Conservation (phyloP, 768 basidiomycete genomes). For the Clitopilus hobsonii region DNA sequence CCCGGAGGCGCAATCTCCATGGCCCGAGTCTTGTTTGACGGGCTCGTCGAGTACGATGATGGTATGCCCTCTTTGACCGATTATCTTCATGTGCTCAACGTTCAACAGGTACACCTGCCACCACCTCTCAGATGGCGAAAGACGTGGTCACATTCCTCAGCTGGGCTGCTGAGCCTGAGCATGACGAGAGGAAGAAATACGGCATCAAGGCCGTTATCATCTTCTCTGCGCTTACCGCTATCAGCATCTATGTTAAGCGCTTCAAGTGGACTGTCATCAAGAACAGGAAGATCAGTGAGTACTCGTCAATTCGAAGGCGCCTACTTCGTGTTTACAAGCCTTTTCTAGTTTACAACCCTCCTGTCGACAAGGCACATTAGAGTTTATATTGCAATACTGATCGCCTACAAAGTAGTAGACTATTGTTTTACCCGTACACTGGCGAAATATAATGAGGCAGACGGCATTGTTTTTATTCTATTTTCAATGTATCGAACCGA, state of each 20-base stretch:
- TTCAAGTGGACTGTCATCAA: slow-evolving; percentile 94
- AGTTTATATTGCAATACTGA: slow-evolving; percentile 12
- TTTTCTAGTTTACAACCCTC: slow-evolving; percentile 55
- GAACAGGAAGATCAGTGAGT: slow-evolving; percentile 87
- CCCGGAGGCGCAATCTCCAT: slow-evolving; percentile 98
- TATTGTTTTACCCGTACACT: slow-evolving; percentile 7
- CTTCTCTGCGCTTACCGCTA: slow-evolving; percentile 76
- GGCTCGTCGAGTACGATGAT: slow-evolving; percentile 94
- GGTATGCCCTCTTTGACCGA: slow-evolving; percentile 39
- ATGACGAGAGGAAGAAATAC: slow-evolving; percentile 95
- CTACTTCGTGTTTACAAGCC: slow-evolving; percentile 3
- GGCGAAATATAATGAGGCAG: slow-evolving; percentile 5
- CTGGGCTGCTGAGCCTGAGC: slow-evolving; percentile 98
- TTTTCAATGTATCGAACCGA: too few relatives aligned
- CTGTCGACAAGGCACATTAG: slow-evolving; percentile 53
- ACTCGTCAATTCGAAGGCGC: neutral
- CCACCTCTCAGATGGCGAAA: slow-evolving; percentile 98
- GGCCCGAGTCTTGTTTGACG: slow-evolving; percentile 95
- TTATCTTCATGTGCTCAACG: neutral
- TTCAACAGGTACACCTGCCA: slow-evolving; percentile 81
- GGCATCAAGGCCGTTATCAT: slow-evolving; percentile 95
- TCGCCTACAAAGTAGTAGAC: slow-evolving; percentile 1
- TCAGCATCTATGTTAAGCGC: slow-evolving; percentile 88
- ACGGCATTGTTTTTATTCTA: neutral
- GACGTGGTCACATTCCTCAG: slow-evolving; percentile 93